Base-by-base conservation (phyloP, 2,329 filamentous ascomycete species). In the Trichophyton benhamiae region DNA sequence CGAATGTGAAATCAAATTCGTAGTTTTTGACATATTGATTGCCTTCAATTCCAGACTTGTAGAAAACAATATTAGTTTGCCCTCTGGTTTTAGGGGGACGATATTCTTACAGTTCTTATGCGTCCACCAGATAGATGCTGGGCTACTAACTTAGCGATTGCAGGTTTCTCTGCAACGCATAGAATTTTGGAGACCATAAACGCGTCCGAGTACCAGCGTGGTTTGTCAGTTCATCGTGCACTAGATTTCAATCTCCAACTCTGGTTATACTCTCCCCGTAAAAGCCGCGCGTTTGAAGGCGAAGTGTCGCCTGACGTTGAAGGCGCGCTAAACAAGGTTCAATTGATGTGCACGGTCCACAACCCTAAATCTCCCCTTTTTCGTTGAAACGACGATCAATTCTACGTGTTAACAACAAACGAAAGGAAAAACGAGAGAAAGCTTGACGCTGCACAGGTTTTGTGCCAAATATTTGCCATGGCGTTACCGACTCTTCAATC, bases 71-170 rank as follows among this genome's bases (percentile, higher is more conserved):
- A 13, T 27, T 57, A 57, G 46, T 13, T 48, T 20, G 49, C 25
- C 17, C 15, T 27, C 15, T n/a, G 11, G 13, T 9, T 30, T 30
- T 60, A 17, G 38, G 7, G n/a, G 48, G 22, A 22, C 8, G 25
- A 13, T 15, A 30, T 30, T 77, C 86, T 74, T 75, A 95, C 90
- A 60, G 83, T 86, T 72, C 83, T 82, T 62, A 86, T 80, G 17
- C 78, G 77, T 57, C 89, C 89, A 58, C 94, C 92, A 36, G 88
- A 88, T 30, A 99, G 82, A 78, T 97, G 92, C 62, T 85, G 83
- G 44, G 94, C 89, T 58, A 99, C 92, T 42, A 92, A 91, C 75
- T 94, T 96, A 62, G 94, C 90, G 65, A 99, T 96, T 48, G 92
- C 95, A 41, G 91, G 91, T 80, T 99, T 91, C 74, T 91, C 87